A percentile compares a stretch with the other conserved stretches of the same genome.
These are phyloP conservation scores for Solanum phureja DNA, from an alignment of 257 asterid species.

Conservation along the genomic window DNA sequence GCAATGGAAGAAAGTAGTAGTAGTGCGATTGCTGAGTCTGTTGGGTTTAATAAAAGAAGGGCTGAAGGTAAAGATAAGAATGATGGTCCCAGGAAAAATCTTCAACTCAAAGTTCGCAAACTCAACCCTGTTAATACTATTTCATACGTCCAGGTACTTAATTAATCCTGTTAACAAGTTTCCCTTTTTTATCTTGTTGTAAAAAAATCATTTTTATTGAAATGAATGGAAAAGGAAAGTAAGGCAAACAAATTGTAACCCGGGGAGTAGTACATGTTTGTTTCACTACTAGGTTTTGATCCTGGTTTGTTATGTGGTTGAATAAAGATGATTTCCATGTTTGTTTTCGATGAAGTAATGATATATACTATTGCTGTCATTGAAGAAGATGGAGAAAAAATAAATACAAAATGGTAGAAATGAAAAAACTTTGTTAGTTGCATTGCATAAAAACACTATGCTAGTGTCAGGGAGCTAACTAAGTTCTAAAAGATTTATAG, in stretches of 20 bases:
- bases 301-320: not conserved
- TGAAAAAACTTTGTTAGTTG: not conserved
- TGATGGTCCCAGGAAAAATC: slow-evolving; percentile 40
- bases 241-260: not conserved
- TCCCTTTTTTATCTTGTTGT: not conserved
- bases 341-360: not conserved
- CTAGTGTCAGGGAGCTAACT: not conserved
- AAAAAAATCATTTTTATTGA: not conserved
- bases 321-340: not conserved
- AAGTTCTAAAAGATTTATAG: not conserved
- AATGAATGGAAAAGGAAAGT: not conserved
- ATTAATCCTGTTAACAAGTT: not conserved
- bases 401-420: not conserved
- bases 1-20: slow-evolving; percentile 38
- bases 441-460: not conserved
- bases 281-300: not conserved
- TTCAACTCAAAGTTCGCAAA: slow-evolving; percentile 66
- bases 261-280: not conserved
- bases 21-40: slow-evolving; percentile 10
- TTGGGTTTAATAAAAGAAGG: slow-evolving; percentile 67
- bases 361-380: not conserved
- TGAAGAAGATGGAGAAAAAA: not conserved
- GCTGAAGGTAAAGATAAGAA: slow-evolving; percentile 71
- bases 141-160: slow-evolving; percentile 72
- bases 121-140: slow-evolving; percentile 76